phyloP scores from a whole-genome alignment of 108 stramenopile genomes.

The Phaeodactylum tricornutum region DNA sequence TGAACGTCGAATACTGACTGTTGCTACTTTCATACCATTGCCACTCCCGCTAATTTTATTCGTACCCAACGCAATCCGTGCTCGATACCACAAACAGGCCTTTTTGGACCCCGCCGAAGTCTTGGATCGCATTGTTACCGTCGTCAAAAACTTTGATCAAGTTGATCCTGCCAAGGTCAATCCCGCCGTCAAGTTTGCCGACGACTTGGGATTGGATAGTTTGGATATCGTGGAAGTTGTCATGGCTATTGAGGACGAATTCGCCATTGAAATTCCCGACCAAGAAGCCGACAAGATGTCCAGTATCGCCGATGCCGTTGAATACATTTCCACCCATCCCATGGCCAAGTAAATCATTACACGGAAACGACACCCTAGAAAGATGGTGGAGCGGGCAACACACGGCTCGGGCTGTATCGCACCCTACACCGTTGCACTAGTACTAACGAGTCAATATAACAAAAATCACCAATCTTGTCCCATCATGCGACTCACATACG shows the following conservation, averaged over 20 bases:
- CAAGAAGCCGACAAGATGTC: constrained; percentile 98
- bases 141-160: constrained; percentile 99
- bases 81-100: constrained; percentile 52
- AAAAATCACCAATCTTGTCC: no score
- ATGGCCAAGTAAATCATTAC: constrained; percentile 74
- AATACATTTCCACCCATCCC: constrained; percentile 89
- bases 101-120: constrained; percentile 93
- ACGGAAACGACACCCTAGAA: not conserved
- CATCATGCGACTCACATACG: no score
- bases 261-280: constrained; percentile 99
- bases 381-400: not conserved
- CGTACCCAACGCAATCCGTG: not conserved
- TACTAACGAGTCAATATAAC: no score
- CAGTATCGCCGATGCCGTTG: constrained; percentile 87
- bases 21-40: not conserved
- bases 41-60: no score
- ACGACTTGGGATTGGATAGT: constrained; percentile 96
- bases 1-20: no score
- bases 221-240: constrained; percentile 98
- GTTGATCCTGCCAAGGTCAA: constrained; percentile 85
- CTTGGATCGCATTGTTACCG: constrained; percentile 84
- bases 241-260: constrained; percentile 99
- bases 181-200: constrained; percentile 75
- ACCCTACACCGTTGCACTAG: no score
- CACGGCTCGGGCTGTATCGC: no score